Evolutionary conservation across 2,329 filamentous ascomycete genomes (phyloP), one percentile per base, ranked within the genome.

Genomic region (Hymenoscyphus fructigenus): DNA sequence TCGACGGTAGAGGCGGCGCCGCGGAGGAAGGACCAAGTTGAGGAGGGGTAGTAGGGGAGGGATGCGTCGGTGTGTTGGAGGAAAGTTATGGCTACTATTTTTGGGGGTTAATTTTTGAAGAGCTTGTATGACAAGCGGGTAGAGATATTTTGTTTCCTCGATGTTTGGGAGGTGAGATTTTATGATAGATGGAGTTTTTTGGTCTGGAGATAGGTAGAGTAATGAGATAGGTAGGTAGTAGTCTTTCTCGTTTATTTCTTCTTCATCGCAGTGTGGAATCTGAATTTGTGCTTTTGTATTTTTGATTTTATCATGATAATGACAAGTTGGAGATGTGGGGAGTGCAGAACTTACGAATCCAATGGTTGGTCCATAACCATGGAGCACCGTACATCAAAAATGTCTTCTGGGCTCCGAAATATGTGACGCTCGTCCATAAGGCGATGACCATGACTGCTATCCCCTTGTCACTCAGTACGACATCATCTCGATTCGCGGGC

Each of bases 71-170:
- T 89, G 81, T 91, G 89, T 77, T 91, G 89, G 17, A 91, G 86
- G 76, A 89, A 91, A 55, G 89, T 91, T 74, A 91, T 91, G 67
- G 87, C 87, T n/a, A 91, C 87, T 86, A n/a, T 60, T 60, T 29
- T 44, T 34, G 36, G 44, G 69, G 73, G 72, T 71, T 57, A 57
- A 38, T 62, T 63, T 34, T 59, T 29, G 28, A 14, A 23, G 6
- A 36, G 14, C 63, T 50, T 26, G 44, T 26, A 7, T 26, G 10
- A 32, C 56, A 12, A 32, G 36, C n/a, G 44, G n/a, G 44, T 12
- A 50, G 44, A 50, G 20, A 12, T 6, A 23, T 7, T 47, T n/a
- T 44, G 14, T 23, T 23, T 50, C 26, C 20, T 23, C 26, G 9
- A 10, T 23, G 6, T 47, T 23, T n/a, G 5, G 23, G 10, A 36